Evolutionary conservation across 352 stramenopile species (phyloP).

Genomic region (Pythium chondricola): DNA sequence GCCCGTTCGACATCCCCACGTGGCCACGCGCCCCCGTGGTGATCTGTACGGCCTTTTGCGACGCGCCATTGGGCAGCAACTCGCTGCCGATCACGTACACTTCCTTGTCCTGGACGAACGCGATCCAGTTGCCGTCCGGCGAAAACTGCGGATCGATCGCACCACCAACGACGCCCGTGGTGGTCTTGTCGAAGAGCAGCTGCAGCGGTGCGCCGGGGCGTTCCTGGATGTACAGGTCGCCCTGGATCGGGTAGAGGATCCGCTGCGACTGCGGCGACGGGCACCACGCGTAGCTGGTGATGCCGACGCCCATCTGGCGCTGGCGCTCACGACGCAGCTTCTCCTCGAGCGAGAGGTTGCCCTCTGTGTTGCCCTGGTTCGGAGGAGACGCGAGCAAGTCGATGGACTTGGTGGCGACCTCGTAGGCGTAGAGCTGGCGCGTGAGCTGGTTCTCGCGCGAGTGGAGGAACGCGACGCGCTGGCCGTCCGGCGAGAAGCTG

Average conservation of each 20-base stretch:
- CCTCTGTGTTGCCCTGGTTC: conserved; percentile 76
- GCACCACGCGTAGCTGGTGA: conserved; percentile 89
- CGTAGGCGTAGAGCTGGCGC: conserved; percentile 79
- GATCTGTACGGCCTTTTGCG: conserved; percentile 58
- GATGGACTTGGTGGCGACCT: conserved; percentile 48
- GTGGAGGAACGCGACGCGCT: conserved; percentile 82
- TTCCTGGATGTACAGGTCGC: conserved; percentile 94
- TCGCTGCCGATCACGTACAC: conserved; percentile 87
- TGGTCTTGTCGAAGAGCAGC: conserved; percentile 86
- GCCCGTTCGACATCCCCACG: conserved; percentile 83
- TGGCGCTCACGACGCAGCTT: conserved; percentile 88
- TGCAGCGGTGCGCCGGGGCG: conserved; percentile 49
- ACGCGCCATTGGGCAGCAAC: conserved; percentile 18
- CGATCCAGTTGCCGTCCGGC: conserved; percentile 89
- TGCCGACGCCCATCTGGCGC: conserved; percentile 88
- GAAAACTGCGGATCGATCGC: conserved; percentile 93
- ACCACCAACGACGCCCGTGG: conserved; percentile 53
- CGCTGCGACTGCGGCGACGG: conserved; percentile 46
- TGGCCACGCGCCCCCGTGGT: conserved; percentile 64
- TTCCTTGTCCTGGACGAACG: conserved; percentile 93
- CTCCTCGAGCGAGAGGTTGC: conserved; percentile 85
- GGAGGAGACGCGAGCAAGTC: conserved; percentile 62
- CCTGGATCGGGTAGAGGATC: conserved; percentile 88
- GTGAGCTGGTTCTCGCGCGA: conserved; percentile 75
- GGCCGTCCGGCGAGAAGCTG: conserved; percentile 81